Base-by-base conservation (phyloP, 495 filamentous ascomycete species). In the Aspergillus diversus region DNA sequence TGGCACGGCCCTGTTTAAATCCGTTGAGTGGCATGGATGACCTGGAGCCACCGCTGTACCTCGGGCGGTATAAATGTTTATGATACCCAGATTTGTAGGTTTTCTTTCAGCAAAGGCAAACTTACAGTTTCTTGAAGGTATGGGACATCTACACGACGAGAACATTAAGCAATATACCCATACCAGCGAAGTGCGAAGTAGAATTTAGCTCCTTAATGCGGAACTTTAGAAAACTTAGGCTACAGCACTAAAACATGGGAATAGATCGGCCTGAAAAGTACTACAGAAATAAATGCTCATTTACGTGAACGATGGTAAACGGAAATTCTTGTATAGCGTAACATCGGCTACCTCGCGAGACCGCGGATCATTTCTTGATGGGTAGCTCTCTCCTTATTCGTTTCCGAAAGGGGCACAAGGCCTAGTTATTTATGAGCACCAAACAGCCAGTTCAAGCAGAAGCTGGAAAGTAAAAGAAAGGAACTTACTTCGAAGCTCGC, bases 281-380 rank as follows among this genome's bases (percentile, higher is more conserved):
- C 52, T 37, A 8, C 8, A 13, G 8, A 11, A 11, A 43, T 11
- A 43, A 43, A 43, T 11, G 11, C 39, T 43, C 39, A 11, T 7
- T 15, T 43, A 43, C 39, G 8, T 11, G 21, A 2, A 27, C 21
- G 1, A 27, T 27, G 21, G 21, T 27, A 27, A 27, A 27, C 21
- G 21, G 21, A 27, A 27, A 27, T 27, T 27, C 21, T 27, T 27
- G 21, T 27, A 27, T 27, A 27, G 21, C 21, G 21, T 27, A 27
- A 27, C 21, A 27, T 27, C 5, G 39, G 54, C 65, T 76, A 80
- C 71, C 71, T 75, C 66, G 77, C 75, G 76, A 81, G 78, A 13
- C 73, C 75, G 61, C 69, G 74, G 64, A 99, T 97, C 82, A 98
- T 89, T 78, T 98, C 96, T 73, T 87, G 81, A 71, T 98, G 95